phyloP scores from a whole-genome alignment of 257 asterid species.

The Scutellaria minor region DNA sequence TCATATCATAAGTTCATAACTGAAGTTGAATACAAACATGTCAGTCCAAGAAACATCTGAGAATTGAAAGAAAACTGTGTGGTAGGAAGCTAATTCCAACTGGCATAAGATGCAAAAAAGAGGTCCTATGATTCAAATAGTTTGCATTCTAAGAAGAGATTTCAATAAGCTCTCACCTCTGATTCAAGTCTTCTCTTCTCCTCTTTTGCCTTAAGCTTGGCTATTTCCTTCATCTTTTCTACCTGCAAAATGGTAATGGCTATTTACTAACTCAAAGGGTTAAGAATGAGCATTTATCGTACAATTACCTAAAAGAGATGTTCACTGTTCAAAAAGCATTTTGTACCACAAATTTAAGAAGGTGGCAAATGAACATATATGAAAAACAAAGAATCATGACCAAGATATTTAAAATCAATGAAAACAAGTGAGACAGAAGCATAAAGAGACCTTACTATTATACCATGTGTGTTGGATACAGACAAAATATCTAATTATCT shows the following conservation, averaged over 20 bases:
- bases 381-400: background rate
- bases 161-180: conserved; percentile 60
- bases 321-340: conserved; percentile 8
- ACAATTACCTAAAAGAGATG: conserved; percentile 4
- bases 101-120: conserved; percentile 5
- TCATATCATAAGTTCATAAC: background rate
- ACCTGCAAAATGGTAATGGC: conserved; percentile 54
- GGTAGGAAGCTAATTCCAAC: background rate
- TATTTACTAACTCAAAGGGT: conserved; percentile 33
- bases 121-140: conserved; percentile 19
- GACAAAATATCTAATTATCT: background rate
- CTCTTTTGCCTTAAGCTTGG: conserved; percentile 82
- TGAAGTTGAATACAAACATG: conserved; percentile 2
- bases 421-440: background rate
- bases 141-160: background rate
- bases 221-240: conserved; percentile 87
- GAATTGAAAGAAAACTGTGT: background rate
- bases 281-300: conserved; percentile 6
- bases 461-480: background rate
- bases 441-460: background rate
- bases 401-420: background rate
- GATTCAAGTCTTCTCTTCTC: conserved; percentile 74
- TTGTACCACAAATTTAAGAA: conserved; percentile 4
- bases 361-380: conserved; percentile 13
- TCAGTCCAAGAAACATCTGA: conserved; percentile 10